These are phyloP conservation scores for Rubroboletus pulcherrimus DNA, from an alignment of 768 basidiomycete genomes.

Conservation along the genomic window DNA sequence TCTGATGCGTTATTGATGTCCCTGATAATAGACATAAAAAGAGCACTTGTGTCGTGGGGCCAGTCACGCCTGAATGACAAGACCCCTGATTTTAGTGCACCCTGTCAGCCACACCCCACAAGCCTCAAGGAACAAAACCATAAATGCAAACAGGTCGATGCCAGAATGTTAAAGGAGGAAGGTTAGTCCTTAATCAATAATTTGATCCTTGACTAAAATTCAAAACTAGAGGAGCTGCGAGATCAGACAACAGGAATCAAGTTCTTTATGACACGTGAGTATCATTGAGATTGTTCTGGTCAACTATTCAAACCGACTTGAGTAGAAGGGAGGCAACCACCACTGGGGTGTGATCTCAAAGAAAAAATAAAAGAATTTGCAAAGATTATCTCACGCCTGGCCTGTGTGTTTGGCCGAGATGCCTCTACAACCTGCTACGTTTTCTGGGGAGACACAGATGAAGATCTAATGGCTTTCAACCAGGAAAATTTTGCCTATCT, in stretches of 20 bases:
- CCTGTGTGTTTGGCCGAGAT: neutral
- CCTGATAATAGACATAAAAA: neutral
- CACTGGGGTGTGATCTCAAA: neutral
- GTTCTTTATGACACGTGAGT: constrained; percentile 15
- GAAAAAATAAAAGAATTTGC: neutral
- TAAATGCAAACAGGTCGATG: constrained; percentile 6
- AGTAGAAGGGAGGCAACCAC: neutral
- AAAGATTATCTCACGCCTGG: neutral
- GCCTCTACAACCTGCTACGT: constrained; percentile 2
- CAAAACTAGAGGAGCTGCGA: neutral
- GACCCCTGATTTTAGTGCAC: neutral
- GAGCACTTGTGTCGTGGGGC: neutral
- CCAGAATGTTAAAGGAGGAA: neutral
- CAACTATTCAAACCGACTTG: neutral
- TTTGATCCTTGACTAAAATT: neutral
- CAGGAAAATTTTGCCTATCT: neutral
- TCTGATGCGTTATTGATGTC: neutral
- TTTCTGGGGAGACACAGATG: constrained; percentile 15
- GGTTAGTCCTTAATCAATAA: neutral
- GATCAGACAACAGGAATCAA: neutral
- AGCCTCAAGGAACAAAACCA: neutral
- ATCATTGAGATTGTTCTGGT: neutral
- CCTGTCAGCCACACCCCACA: neutral
- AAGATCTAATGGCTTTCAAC: constrained; percentile 18
- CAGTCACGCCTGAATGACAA: too few relatives aligned